Evolutionary conservation across 441 rosid species (phyloP).

Genomic region (Populus hybrid): DNA sequence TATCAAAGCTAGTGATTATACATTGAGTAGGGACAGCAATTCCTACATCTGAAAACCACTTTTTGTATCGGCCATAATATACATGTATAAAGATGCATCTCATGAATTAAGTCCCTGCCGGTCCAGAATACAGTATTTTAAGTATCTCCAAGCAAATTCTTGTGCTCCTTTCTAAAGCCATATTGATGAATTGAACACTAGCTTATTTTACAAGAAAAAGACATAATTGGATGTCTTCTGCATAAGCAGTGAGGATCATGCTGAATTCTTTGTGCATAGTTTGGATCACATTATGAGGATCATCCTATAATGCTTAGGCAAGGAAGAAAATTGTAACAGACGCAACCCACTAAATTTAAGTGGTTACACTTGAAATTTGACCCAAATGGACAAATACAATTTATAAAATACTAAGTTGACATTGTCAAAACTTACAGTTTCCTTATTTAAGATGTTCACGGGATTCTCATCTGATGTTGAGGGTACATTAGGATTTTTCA

Average conservation of each 20-base stretch:
- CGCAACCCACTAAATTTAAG: not conserved
- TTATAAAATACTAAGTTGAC: not conserved
- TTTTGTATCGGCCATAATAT: not conserved
- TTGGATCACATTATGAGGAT: not conserved
- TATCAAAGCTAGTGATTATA: conserved; percentile 15
- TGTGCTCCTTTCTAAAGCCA: not conserved
- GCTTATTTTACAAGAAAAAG: not conserved
- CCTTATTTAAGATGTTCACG: conserved; percentile 29
- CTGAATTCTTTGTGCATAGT: not conserved
- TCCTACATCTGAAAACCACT: not conserved
- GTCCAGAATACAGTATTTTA: not conserved
- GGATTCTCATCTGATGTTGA: conserved; percentile 24
- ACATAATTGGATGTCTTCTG: not conserved
- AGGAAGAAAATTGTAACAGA: not conserved
- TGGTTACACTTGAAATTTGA: not conserved
- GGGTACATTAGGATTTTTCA: conserved; percentile 36
- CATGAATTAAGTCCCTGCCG: not conserved
- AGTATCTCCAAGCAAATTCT: not conserved
- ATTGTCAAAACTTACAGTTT: conserved; percentile 39
- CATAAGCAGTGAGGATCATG: not conserved
- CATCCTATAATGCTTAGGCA: not conserved
- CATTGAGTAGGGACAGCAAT: not conserved
- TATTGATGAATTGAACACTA: not conserved
- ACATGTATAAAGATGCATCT: not conserved
- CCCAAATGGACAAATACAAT: not conserved